Evolutionary conservation across 305 asterid genomes (phyloP), one percentile per base, ranked within the genome.

Genomic region (Nicotiana rustica): DNA sequence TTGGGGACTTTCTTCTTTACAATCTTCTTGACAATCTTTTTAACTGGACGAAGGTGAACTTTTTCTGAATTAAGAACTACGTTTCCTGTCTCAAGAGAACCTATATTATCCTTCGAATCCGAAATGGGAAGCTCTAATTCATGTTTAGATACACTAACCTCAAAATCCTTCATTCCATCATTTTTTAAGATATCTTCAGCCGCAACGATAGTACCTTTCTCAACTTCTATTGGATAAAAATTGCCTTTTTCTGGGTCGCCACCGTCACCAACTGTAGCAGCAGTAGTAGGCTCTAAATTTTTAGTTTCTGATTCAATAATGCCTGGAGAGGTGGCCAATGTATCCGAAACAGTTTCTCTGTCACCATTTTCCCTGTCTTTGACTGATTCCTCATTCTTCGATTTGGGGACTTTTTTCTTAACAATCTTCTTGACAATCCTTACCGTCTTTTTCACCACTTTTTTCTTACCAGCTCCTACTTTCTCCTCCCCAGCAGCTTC

Each of bases 1-100:
- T 89, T 92, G 6, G 90, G 90, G 77, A 93, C 97, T 86, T 82
- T 87, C 91, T 82, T 90, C 91, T 87, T 92, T 82, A 92, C 88
- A 59, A 93, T 84, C 87, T 87, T 91, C 90, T 91, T 93, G 67
- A 93, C 93, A 73, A 92, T 44, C 84, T 85, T 88, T 67, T 41
- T 41, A 41, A 91, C 89, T 4, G 81, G 15, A 47, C 38, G 79
- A 47, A 21, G 79, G 14, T 21, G 47, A 21, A 21, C 36, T 47
- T 71, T 71, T 71, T 71, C 88, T 86, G 82, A 85, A 78, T 69
- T 67, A 8, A 65, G 29, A 35, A 57, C 77, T 56, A 47, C 68
- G 81, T 61, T 81, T 79, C 59, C 83, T 41, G 76, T 79, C 80
- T 69, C 83, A 15, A 59, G 38, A 49, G 36, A 57, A 80, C 82